phyloP scores from a whole-genome alignment of 1,284 basidiomycete species.

The Xerocomus amazonicus region DNA sequence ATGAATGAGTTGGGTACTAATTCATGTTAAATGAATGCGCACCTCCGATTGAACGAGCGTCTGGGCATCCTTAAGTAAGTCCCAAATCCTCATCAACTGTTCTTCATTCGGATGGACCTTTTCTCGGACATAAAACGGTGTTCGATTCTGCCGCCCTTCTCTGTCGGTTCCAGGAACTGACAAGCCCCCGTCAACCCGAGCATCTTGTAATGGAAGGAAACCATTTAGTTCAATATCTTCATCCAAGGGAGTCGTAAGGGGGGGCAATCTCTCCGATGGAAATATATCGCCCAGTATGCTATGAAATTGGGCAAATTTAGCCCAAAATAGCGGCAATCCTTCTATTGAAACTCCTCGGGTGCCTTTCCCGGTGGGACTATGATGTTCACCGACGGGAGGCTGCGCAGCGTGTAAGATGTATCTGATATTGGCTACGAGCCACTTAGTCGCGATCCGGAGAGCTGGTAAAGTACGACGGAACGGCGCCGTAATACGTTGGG shows the following conservation, averaged over 20 bases:
- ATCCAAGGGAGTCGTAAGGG: conserved; percentile 67
- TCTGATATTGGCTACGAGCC: conserved; percentile 78
- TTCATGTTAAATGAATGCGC: conserved; percentile 17
- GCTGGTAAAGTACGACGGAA: conserved; percentile 86
- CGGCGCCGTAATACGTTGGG: conserved; percentile 80
- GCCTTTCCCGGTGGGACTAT: conserved; percentile 13
- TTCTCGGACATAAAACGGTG: conserved; percentile 32
- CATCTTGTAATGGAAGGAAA: conserved; percentile 76
- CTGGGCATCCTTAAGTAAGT: conserved; percentile 77
- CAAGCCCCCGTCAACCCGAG: conserved; percentile 36
- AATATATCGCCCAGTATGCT: conserved; percentile 66
- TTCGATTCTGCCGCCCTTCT: conserved; percentile 18
- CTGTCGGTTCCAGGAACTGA: conserved; percentile 15
- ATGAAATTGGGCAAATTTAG: conserved; percentile 66
- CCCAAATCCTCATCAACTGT: conserved; percentile 89
- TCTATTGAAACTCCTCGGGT: conserved; percentile 18
- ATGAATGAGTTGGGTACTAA: conserved; percentile 13
- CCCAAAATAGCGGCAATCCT: conserved; percentile 65
- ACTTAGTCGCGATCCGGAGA: conserved; percentile 84
- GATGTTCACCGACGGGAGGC: conserved; percentile 16
- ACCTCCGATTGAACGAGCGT: conserved; percentile 60
- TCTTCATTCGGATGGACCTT: conserved; percentile 92
- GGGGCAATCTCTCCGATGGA: conserved; percentile 64
- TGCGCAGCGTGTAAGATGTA: conserved; percentile 53
- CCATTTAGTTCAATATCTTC: conserved; percentile 91